Evolutionary conservation across 148 eudicot species (phyloP).

Genomic region (Persicaria tinctoria): DNA sequence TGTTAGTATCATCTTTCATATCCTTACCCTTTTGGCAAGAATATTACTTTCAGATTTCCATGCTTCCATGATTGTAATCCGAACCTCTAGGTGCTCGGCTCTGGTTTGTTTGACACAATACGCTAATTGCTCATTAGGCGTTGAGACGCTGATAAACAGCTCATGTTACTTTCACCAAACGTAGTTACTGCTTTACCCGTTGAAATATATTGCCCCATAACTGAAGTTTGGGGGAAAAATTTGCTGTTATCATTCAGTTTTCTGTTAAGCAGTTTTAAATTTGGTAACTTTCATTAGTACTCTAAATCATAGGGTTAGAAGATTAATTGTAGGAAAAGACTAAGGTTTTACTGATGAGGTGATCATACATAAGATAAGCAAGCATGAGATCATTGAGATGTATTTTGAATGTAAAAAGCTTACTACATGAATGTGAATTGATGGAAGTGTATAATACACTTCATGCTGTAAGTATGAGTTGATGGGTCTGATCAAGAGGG

Average conservation of each 20-base stretch:
- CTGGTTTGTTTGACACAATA: no score
- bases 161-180: no score
- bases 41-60: not conserved
- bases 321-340: not conserved
- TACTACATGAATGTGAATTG: not conserved
- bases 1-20: not conserved
- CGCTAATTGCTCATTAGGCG: no score
- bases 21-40: not conserved
- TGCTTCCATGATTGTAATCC: not conserved
- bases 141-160: no score
- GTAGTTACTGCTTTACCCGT: no score
- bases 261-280: not conserved
- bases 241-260: not conserved
- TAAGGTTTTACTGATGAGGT: not conserved
- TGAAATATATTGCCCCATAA: not conserved
- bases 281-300: not conserved
- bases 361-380: not conserved
- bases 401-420: not conserved
- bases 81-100: no score
- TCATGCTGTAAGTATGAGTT: slow-evolving; percentile 9
- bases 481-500: slow-evolving; percentile 8
- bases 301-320: not conserved
- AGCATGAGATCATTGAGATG: not conserved
- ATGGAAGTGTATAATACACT: not conserved
- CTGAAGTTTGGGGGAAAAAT: not conserved